phyloP scores from a whole-genome alignment of 768 basidiomycete species.

The Collybia mongolica region DNA sequence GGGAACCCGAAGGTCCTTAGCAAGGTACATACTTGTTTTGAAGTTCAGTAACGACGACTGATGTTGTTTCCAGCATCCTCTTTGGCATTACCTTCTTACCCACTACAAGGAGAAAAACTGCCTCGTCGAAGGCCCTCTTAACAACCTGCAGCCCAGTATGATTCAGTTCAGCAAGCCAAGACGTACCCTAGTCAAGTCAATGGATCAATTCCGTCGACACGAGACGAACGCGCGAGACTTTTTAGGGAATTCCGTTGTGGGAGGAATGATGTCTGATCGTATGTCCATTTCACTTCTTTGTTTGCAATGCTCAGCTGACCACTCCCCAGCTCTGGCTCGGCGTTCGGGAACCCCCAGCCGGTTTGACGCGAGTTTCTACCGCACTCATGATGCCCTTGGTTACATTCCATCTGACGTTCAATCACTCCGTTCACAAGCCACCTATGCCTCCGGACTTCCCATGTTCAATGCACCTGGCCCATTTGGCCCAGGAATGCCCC shows the following conservation, averaged over 20 bases:
- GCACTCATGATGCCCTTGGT: constrained; percentile 89
- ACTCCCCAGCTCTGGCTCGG: constrained; percentile 40
- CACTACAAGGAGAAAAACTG: constrained; percentile 97
- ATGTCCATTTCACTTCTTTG: constrained; percentile 21
- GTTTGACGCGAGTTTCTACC: constrained; percentile 94
- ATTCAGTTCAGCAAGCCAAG: constrained; percentile 99
- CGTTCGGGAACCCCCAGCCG: constrained; percentile 91
- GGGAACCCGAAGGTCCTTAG: constrained; percentile 99
- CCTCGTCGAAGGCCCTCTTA: constrained; percentile 95
- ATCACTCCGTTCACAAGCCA: constrained; percentile 94
- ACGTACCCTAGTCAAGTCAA: constrained; percentile 81
- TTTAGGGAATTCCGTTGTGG: constrained; percentile 35
- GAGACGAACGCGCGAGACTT: constrained; percentile 90
- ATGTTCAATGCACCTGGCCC: constrained; percentile 74
- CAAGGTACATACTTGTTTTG: constrained; percentile 62
- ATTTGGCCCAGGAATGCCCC: constrained; percentile 65
- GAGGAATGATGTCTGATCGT: constrained; percentile 50
- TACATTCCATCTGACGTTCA: constrained; percentile 96
- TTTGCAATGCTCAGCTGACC: constrained; percentile 4
- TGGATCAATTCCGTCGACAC: constrained; percentile 92
- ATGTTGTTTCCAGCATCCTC: constrained; percentile 69
- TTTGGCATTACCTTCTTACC: constrained; percentile 97
- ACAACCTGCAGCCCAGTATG: constrained; percentile 96
- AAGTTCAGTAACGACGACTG: not conserved
- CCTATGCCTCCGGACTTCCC: constrained; percentile 89